Conservation (phyloP, 768 basidiomycete genomes). For the Lyophyllum semitale region DNA sequence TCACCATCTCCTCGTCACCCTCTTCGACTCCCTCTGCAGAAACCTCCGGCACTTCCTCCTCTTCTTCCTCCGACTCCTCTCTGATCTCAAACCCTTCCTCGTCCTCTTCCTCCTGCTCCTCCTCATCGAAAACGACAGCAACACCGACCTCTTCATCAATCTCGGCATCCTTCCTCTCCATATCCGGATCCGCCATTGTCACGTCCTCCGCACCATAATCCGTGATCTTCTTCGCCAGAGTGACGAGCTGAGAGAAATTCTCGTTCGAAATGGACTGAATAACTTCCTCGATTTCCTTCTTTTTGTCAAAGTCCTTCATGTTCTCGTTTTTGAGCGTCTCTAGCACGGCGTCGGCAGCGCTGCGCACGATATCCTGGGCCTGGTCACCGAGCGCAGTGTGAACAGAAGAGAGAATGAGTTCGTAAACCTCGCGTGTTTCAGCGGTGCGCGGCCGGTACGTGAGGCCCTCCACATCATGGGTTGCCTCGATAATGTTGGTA, state of each 20-base stretch:
- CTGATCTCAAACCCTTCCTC: conserved; percentile 87
- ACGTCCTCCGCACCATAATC: conserved; percentile 93
- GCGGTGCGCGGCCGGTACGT: conserved; percentile 91
- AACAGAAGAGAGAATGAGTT: conserved; percentile 82
- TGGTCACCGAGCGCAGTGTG: conserved; percentile 90
- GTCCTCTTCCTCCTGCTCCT: conserved; percentile 93
- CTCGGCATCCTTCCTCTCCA: conserved; percentile 80
- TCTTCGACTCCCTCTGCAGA: conserved; percentile 45
- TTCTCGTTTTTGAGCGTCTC: conserved; percentile 87
- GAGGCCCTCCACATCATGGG: conserved; percentile 90
- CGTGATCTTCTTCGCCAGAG: conserved; percentile 90
- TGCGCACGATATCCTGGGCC: conserved; percentile 93
- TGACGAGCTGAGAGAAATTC: conserved; percentile 79
- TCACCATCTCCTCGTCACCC: conserved; percentile 71
- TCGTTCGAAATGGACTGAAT: conserved; percentile 69
- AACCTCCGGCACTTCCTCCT: conserved; percentile 57
- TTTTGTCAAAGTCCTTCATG: conserved; percentile 96
- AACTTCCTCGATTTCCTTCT: conserved; percentile 86
- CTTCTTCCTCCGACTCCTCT: conserved; percentile 79
- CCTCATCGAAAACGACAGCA: conserved; percentile 96
- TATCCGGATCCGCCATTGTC: conserved; percentile 72
- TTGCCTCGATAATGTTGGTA: conserved; percentile 91
- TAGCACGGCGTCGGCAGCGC: conserved; percentile 90
- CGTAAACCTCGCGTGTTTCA: conserved; percentile 93
- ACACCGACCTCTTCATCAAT: conserved; percentile 98